Base-by-base conservation (phyloP, 2,329 filamentous ascomycete genomes). In the Aspergillus thermomutatus region DNA sequence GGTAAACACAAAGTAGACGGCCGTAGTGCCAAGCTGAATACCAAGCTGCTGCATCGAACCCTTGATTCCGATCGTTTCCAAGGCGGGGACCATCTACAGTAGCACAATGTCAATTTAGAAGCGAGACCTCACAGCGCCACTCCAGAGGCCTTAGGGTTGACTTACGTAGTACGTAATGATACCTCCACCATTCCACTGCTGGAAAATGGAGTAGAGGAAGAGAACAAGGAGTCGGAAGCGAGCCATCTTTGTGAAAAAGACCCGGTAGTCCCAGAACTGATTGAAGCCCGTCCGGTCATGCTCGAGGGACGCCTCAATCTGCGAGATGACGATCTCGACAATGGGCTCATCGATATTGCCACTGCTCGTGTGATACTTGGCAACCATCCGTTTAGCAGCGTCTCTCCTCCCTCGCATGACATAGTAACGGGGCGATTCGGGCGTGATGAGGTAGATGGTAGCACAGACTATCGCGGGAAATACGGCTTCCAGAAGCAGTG, bases 161-260 rank as follows among this genome's bases (percentile, higher is more conserved):
- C 66, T 62, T 25, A 75, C 70, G 56, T 79, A 79, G 53, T 75
- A 71, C 3, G 71, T 73, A 55, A 79, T 77, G 57, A 79, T 77
- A n/a, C 76, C 73, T 41, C 77, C 76, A 9, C 77, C 77, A 50
- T 77, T 79, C 77, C 78, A 79, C 53, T 77, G 75, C 59, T 79
- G 77, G 63, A 79, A 79, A 49, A 77, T 55, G 1, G 75, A 79
- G 61, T 81, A 81, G 8, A 81, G 64, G 19, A 76, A 61, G 14
- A 81, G 63, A 9, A 80, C 74, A 1, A 80, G 54, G 3, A 80
- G 67, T 25, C 79, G 72, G 60, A 74, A 81, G 41, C 75, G 66
- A 11, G 77, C 78, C 1, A 70, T 61, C 60, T 72, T 76, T 14
- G 75, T 79, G 64, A 80, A 75, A 62, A 81, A 80, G 41, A 77